phyloP scores from a whole-genome alignment of 805 yeast genomes.

The Barnettozyma populi region DNA sequence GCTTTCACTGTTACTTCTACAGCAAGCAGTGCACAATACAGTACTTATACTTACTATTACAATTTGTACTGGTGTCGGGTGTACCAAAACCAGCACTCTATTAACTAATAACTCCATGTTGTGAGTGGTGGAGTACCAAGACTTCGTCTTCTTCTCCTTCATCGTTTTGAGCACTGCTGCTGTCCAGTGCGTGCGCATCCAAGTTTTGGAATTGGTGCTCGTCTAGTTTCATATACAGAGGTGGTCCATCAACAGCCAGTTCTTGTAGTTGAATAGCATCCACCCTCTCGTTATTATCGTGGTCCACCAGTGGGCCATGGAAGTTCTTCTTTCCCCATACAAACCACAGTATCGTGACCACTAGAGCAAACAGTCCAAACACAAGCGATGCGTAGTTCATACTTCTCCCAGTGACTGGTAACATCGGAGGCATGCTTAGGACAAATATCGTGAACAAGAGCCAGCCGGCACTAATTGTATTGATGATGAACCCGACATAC shows the following conservation, averaged over 20 bases:
- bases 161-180: background rate
- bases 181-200: conserved; percentile 14
- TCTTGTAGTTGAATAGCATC: conserved; percentile 15
- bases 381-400: conserved; percentile 60
- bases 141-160: background rate
- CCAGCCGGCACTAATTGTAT: conserved; percentile 56
- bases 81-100: background rate
- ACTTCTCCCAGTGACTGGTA: conserved; percentile 39
- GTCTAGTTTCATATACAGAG: conserved; percentile 18
- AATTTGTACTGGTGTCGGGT: too few relatives aligned
- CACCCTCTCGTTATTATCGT: conserved; percentile 21
- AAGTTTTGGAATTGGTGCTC: conserved; percentile 20
- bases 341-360: conserved; percentile 45
- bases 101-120: background rate
- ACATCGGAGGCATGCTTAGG: conserved; percentile 66
- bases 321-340: conserved; percentile 60
- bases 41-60: too few relatives aligned
- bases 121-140: background rate
- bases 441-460: conserved; percentile 51
- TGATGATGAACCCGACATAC: conserved; percentile 58
- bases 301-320: conserved; percentile 50
- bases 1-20: too few relatives aligned
- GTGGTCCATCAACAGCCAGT: conserved; percentile 7
- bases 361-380: conserved; percentile 40
- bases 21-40: too few relatives aligned